A percentile compares a stretch with the other conserved stretches of the same genome.
These are phyloP conservation scores for Porogramme epimiltina DNA, from an alignment of 1,284 basidiomycete species.

Conservation along the genomic window DNA sequence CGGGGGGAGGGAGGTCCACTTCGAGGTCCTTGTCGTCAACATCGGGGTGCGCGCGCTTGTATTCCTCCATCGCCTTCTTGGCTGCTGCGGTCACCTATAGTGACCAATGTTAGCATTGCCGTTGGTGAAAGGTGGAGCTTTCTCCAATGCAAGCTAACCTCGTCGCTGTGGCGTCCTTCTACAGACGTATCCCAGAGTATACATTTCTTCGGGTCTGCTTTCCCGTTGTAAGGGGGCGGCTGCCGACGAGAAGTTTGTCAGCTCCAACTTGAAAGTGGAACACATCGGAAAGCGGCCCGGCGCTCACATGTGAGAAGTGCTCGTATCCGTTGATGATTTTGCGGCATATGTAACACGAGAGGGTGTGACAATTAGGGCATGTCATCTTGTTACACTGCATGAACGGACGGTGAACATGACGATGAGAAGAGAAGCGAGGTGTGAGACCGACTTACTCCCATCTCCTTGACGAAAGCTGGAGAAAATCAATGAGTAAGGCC, in stretches of 20 bases:
- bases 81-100: slow-evolving; percentile 69
- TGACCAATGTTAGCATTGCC: not conserved
- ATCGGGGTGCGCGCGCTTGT: slow-evolving; percentile 57
- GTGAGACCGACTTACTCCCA: slow-evolving; percentile 52
- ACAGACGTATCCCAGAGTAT: slow-evolving; percentile 66
- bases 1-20: slow-evolving; percentile 49
- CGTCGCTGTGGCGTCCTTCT: slow-evolving; percentile 63
- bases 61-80: slow-evolving; percentile 63
- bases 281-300: too few species aligned
- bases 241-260: not conserved
- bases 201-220: slow-evolving; percentile 49
- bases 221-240: slow-evolving; percentile 25
- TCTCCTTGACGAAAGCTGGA: slow-evolving; percentile 75
- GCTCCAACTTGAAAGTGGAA: too few species aligned
- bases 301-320: slow-evolving; percentile 55
- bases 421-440: not conserved
- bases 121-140: not conserved
- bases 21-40: slow-evolving; percentile 53
- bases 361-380: slow-evolving; percentile 66
- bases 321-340: slow-evolving; percentile 73
- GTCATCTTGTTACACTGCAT: slow-evolving; percentile 80
- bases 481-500: not conserved
- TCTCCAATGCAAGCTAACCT: slow-evolving; percentile 42
- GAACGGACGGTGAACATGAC: not conserved
- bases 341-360: slow-evolving; percentile 82